Base-by-base conservation (phyloP, 208 protist species). In the Trypanosoma caninum region DNA sequence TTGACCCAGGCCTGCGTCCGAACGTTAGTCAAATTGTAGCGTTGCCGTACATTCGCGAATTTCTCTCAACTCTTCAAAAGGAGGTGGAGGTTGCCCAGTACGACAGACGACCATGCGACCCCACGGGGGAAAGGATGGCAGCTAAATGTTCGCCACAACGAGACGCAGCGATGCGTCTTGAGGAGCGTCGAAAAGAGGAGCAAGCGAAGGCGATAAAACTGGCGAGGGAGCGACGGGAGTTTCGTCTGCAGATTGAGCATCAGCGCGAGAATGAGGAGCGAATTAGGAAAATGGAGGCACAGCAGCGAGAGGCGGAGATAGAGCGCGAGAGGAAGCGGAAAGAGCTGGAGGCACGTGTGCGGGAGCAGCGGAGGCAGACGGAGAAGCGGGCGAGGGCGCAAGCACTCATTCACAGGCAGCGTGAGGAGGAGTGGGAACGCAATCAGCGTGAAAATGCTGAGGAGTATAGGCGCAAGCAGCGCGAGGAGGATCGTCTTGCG, bases 1-100 rank as follows among this genome's bases (percentile, higher is more conserved):
- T 92, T 33, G 82, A 96, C 66, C 90, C 84, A 1, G 65, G 82
- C 27, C 59, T 75, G 44, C 76, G 90, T 1, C 90, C 90, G 6
- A 92, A 87, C 61, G 85, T 93, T 46, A 75, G 74, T 45, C 78
- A 92, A 70, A 84, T 96, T 35, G 64, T 96, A 7, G 57, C 82
- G 25, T 66, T 87, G 10, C 80, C 76, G 28, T 94, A 86, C 54
- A 90, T 94, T 33, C 84, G 84, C 37, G 85, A 87, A 18, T 75
- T 80, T 6, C 76, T 96, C 7, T 64, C 70, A 0, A 72, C 51
- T 38, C 69, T 96, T 18, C 84, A 86, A 70, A 48, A 56, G 20
- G 81, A 78, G 56, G 72, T 95, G 51, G 66, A 82, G 31, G 76
- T 31, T 25, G 84, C 85, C 6, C 67, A 73, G 14, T 53, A 83